Evolutionary conservation across 805 yeast species (phyloP).

Genomic region (Candida sanyiensis): DNA sequence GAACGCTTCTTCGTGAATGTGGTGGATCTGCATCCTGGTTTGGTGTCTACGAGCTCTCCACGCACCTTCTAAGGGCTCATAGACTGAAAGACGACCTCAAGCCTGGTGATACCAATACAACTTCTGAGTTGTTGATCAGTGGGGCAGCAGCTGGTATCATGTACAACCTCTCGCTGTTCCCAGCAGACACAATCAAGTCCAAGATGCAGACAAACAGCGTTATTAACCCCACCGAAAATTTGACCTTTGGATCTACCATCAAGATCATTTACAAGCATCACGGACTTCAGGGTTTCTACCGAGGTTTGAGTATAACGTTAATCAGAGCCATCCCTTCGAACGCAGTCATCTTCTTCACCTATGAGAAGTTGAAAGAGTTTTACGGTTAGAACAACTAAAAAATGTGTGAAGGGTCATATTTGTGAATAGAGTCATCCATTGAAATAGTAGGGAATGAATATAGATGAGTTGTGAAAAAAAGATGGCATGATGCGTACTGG

Average conservation of each 20-base stretch:
- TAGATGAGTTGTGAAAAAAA: too few relatives aligned
- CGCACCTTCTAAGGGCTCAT: conserved; percentile 31
- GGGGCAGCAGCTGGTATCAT: conserved; percentile 87
- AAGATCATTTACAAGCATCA: conserved; percentile 38
- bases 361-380: conserved; percentile 52
- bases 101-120: conserved; percentile 27
- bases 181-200: conserved; percentile 87
- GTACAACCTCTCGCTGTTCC: conserved; percentile 76
- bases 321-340: conserved; percentile 84
- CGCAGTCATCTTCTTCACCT: conserved; percentile 77
- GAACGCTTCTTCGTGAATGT: conserved; percentile 76
- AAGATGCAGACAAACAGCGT: conserved; percentile 65
- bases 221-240: conserved; percentile 23
- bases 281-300: conserved; percentile 70
- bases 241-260: conserved; percentile 35
- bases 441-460: too few relatives aligned
- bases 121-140: conserved; percentile 55
- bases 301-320: conserved; percentile 80
- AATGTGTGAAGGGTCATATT: too few relatives aligned
- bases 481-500: too few relatives aligned
- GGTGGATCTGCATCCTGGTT: conserved; percentile 95
- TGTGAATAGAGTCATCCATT: too few relatives aligned
- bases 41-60: conserved; percentile 70
- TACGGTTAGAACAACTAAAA: conserved; percentile 15
- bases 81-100: conserved; percentile 25